Conservation (phyloP, 306 rosid species). For the Astragalus glycyphyllos region DNA sequence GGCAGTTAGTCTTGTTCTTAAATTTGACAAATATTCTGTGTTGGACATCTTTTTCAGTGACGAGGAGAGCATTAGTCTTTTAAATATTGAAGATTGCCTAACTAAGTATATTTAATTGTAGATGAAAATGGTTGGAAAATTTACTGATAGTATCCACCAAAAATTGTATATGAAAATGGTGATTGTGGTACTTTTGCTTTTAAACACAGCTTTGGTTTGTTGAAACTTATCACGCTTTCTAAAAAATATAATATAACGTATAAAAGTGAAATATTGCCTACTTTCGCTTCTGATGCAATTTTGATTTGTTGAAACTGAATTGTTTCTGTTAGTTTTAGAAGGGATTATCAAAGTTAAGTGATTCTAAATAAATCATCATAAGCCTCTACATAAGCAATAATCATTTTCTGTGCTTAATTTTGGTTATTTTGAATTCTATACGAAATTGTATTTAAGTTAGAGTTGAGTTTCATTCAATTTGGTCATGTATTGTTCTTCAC, state of each 20-base stretch:
- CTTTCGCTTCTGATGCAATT: slow-evolving; percentile 47
- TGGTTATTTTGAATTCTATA: too few species aligned
- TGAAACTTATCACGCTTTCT: slow-evolving; percentile 45
- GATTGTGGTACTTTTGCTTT: slow-evolving; percentile 43
- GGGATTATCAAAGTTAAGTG: slow-evolving; percentile 30
- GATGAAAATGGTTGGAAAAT: slow-evolving; percentile 21
- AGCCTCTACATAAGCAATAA: too few species aligned
- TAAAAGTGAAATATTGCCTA: slow-evolving; percentile 35
- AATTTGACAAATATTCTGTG: slow-evolving; percentile 13
- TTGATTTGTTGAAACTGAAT: slow-evolving; percentile 50
- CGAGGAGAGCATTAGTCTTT: slow-evolving; percentile 22
- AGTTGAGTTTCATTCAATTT: too few species aligned
- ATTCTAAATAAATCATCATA: slow-evolving; percentile 13
- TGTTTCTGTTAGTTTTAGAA: slow-evolving; percentile 45
- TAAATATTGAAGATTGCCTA: slow-evolving; percentile 2
- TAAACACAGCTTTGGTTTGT: slow-evolving; percentile 23
- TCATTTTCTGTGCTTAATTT: too few species aligned
- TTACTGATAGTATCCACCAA: too few species aligned
- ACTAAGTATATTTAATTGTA: neutral
- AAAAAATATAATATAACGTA: slow-evolving; percentile 12
- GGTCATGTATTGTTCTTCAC: too few species aligned
- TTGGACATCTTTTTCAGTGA: slow-evolving; percentile 43
- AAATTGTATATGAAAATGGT: slow-evolving; percentile 13
- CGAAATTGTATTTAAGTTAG: too few species aligned
- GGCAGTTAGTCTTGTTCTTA: slow-evolving; percentile 22